Conservation (phyloP, 2,329 filamentous ascomycete species). For the Orbilia blumenaviensis region DNA sequence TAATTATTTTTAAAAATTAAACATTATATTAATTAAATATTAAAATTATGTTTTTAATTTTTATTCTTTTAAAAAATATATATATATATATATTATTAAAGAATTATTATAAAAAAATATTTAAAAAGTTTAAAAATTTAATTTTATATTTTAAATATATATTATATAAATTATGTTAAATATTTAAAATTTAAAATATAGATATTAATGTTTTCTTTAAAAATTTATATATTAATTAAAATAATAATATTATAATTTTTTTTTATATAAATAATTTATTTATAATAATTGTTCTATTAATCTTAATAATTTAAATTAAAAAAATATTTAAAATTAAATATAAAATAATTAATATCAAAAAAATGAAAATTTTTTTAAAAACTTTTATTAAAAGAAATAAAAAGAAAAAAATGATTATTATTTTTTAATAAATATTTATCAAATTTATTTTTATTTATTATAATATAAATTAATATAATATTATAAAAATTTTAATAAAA, state of each 20-base stretch:
- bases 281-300: too few relatives aligned
- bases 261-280: slow-evolving; percentile 49
- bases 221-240: slow-evolving; percentile 18
- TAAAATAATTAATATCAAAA: background rate
- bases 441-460: background rate
- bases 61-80: slow-evolving; percentile 22
- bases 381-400: too few relatives aligned
- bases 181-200: slow-evolving; percentile 16
- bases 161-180: slow-evolving; percentile 7
- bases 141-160: slow-evolving; percentile 22
- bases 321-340: slow-evolving; percentile 19
- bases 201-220: slow-evolving; percentile 4
- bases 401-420: background rate
- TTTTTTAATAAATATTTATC: background rate
- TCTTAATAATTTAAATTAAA: slow-evolving; percentile 24
- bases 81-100: slow-evolving; percentile 5
- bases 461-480: background rate
- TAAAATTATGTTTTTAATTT: slow-evolving; percentile 14
- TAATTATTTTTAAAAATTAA: slow-evolving; percentile 19
- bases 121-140: slow-evolving; percentile 26
- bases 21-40: slow-evolving; percentile 21
- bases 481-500: background rate
- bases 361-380: background rate
- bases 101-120: slow-evolving; percentile 4
- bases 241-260: slow-evolving; percentile 7